Evolutionary conservation across 208 protist species (phyloP).

Genomic region (Leishmania aethiopica): DNA sequence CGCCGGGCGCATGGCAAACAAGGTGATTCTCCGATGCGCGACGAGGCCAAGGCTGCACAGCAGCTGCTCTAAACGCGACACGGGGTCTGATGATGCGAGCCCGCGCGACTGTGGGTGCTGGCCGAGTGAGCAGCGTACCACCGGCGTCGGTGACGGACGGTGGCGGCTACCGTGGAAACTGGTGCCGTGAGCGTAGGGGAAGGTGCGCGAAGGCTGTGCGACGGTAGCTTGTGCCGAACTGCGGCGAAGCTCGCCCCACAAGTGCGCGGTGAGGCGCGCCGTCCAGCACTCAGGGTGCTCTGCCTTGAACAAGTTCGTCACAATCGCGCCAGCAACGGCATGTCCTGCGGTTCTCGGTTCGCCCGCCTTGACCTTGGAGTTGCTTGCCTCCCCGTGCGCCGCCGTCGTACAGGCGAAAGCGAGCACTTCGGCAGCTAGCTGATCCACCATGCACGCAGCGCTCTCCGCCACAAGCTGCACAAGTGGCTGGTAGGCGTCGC

Average conservation of each 20-base stretch:
- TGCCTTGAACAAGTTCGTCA: neutral
- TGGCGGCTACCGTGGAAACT: too few species aligned
- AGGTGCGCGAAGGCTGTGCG: neutral
- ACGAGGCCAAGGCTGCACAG: constrained; percentile 6
- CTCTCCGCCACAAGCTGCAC: neutral
- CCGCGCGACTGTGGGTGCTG: neutral
- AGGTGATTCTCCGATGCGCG: neutral
- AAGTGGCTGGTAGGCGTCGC: constrained; percentile 13
- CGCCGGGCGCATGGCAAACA: neutral
- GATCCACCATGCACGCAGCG: neutral
- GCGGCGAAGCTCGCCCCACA: neutral
- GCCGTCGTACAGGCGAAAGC: neutral
- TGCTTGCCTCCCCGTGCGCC: neutral
- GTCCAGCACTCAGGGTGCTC: constrained; percentile 1
- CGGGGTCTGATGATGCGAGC: neutral
- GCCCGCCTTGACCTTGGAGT: neutral
- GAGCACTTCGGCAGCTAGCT: constrained; percentile 5
- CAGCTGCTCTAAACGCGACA: constrained; percentile 5
- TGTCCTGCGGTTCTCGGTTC: neutral
- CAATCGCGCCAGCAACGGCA: neutral
- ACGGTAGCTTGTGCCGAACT: neutral
- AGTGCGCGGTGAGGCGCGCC: neutral
- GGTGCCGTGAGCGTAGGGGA: neutral
- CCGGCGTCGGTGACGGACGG: neutral
- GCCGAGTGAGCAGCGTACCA: neutral